These are phyloP conservation scores for Erysimum cheiranthoides DNA, from an alignment of 345 rosid genomes.

Conservation along the genomic window DNA sequence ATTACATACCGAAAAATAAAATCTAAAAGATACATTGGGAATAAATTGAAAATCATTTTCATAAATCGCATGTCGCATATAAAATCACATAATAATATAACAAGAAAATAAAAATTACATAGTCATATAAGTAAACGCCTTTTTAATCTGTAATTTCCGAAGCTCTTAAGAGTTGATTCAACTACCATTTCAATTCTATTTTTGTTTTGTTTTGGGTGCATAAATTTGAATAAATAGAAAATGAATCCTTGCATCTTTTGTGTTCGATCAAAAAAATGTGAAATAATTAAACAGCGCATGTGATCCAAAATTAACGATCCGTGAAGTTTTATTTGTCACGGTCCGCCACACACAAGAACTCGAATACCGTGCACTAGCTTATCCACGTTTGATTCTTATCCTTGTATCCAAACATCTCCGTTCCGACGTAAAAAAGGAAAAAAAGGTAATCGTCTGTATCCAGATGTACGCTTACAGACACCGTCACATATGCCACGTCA, in stretches of 20 bases:
- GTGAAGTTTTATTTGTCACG: slow-evolving; percentile 46
- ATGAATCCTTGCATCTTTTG: neutral
- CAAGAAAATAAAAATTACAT: neutral
- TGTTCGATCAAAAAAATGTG: neutral
- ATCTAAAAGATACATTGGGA: neutral
- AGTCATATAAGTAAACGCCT: neutral
- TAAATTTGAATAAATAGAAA: neutral
- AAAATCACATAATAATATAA: neutral
- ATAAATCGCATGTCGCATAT: neutral
- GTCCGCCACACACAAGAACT: slow-evolving; percentile 39
- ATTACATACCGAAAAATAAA: slow-evolving; percentile 1
- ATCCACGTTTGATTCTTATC: slow-evolving; percentile 11
- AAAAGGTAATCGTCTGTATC: slow-evolving; percentile 8
- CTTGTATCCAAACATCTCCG: slow-evolving; percentile 33
- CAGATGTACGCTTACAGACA: slow-evolving; percentile 9
- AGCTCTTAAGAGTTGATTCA: neutral
- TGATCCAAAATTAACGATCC: slow-evolving; percentile 39
- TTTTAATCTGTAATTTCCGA: neutral
- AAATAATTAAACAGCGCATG: slow-evolving; percentile 35
- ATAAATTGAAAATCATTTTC: neutral
- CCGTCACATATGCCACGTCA: slow-evolving; percentile 39
- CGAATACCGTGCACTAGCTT: slow-evolving; percentile 31
- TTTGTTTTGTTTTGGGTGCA: slow-evolving; percentile 5
- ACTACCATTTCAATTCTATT: neutral
- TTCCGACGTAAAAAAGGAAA: neutral